Evolutionary conservation across 345 rosid species (phyloP).

Genomic region (Populus euphratica): DNA sequence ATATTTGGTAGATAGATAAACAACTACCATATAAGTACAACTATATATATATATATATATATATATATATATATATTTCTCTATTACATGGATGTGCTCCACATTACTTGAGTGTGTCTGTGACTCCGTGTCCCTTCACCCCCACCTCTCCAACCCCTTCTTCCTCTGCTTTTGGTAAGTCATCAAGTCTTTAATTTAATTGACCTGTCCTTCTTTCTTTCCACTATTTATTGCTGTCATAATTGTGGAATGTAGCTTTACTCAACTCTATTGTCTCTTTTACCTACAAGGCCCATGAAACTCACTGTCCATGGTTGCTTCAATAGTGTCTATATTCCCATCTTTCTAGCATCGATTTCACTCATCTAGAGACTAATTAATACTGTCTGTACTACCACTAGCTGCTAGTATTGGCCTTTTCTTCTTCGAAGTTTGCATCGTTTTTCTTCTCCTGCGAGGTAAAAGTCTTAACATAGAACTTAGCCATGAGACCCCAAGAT

Average conservation of each 20-base stretch:
- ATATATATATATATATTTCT: background rate
- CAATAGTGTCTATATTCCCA: slow-evolving; percentile 11
- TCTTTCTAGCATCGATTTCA: slow-evolving; percentile 3
- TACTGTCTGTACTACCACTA: background rate
- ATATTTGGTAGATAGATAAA: slow-evolving; percentile 13
- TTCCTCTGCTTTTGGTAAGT: slow-evolving; percentile 18
- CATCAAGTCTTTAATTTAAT: slow-evolving; percentile 12
- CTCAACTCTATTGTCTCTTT: slow-evolving; percentile 25
- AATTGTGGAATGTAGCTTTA: slow-evolving; percentile 35
- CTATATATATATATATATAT: background rate
- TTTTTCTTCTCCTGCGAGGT: background rate
- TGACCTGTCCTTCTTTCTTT: background rate
- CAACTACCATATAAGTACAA: slow-evolving; percentile 9
- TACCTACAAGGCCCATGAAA: slow-evolving; percentile 13
- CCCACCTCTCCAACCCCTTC: slow-evolving; percentile 8
- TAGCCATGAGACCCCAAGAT: background rate
- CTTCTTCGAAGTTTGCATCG: background rate
- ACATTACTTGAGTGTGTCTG: background rate
- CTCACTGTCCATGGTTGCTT: slow-evolving; percentile 2
- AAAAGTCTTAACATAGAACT: background rate
- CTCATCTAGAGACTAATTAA: background rate
- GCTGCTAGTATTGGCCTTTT: slow-evolving; percentile 1
- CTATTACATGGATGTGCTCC: background rate
- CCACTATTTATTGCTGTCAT: slow-evolving; percentile 20
- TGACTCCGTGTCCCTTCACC: background rate